These are phyloP conservation scores for Raffaelea arxii DNA, from an alignment of 2,329 filamentous ascomycete species.

Conservation along the genomic window DNA sequence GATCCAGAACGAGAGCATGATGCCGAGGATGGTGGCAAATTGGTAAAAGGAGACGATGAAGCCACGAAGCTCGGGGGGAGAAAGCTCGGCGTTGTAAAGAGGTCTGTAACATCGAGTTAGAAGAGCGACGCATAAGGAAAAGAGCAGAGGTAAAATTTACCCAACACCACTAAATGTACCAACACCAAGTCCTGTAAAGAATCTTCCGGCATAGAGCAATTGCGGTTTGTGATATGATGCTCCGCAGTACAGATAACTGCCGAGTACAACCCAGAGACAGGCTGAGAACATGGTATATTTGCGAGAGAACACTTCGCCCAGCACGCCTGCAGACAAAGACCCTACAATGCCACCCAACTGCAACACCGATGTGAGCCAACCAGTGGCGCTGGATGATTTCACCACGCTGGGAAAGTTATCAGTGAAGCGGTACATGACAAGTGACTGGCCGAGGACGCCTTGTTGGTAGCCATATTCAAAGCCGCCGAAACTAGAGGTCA, in stretches of 20 bases:
- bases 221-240: conserved; percentile 27
- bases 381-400: conserved; percentile 33
- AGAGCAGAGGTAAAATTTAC: conserved; percentile 7
- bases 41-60: conserved; percentile 57
- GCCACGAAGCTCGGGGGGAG: conserved; percentile 56
- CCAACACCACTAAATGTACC: conserved; percentile 35
- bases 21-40: conserved; percentile 49
- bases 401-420: conserved; percentile 38
- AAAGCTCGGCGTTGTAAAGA: conserved; percentile 41
- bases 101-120: conserved; percentile 17
- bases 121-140: neutral
- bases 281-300: conserved; percentile 43
- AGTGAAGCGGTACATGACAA: conserved; percentile 42
- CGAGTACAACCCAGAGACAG: conserved; percentile 34
- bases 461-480: conserved; percentile 46
- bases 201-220: conserved; percentile 36
- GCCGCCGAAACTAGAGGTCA: conserved; percentile 31
- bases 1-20: conserved; percentile 41
- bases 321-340: conserved; percentile 34
- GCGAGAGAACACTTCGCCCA: conserved; percentile 37
- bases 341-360: conserved; percentile 40
- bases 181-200: conserved; percentile 39
- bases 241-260: conserved; percentile 34
- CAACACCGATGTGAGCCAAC: conserved; percentile 41
- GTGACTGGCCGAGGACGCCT: conserved; percentile 41